A percentile compares a stretch with the other conserved stretches of the same genome.
phyloP scores from a whole-genome alignment of 2,329 filamentous ascomycete species.

The Gnomoniopsis smithogilvyi region DNA sequence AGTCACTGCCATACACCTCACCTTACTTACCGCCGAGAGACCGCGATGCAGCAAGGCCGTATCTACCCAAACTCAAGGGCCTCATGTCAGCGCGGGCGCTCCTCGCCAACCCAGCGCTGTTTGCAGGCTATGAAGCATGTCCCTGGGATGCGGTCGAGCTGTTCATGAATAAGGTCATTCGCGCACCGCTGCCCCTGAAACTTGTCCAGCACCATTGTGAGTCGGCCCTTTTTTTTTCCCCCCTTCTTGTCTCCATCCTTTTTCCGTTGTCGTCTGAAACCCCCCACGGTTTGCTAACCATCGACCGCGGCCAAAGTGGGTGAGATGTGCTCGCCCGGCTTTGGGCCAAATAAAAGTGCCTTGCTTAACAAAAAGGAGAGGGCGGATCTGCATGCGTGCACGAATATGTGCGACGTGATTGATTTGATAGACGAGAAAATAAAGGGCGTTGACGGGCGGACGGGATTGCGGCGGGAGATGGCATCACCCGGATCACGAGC shows the following conservation, averaged over 20 bases:
- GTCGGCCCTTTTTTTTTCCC: neutral
- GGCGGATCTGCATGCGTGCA: constrained; percentile 43
- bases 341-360: constrained; percentile 47
- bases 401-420: constrained; percentile 54
- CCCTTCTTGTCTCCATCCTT: neutral
- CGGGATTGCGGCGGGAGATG: constrained; percentile 20
- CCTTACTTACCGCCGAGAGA: constrained; percentile 25
- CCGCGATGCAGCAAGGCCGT: constrained; percentile 22
- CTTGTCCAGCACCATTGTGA: constrained; percentile 57
- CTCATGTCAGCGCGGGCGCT: constrained; percentile 70
- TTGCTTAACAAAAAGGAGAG: constrained; percentile 58
- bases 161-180: constrained; percentile 58
- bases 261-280: too few relatives aligned
- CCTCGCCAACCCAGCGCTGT: constrained; percentile 65
- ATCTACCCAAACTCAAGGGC: constrained; percentile 50
- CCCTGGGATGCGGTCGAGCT: constrained; percentile 61
- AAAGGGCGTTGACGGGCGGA: constrained; percentile 22
- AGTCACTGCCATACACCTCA: constrained; percentile 42
- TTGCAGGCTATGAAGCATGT: constrained; percentile 53
- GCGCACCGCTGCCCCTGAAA: constrained; percentile 59
- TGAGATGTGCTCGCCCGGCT: constrained; percentile 62
- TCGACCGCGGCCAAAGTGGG: constrained; percentile 32
- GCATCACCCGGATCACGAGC: neutral
- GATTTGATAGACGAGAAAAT: constrained; percentile 57
- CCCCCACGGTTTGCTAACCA: neutral